phyloP scores from a whole-genome alignment of 345 rosid species.

The Salix udensis region DNA sequence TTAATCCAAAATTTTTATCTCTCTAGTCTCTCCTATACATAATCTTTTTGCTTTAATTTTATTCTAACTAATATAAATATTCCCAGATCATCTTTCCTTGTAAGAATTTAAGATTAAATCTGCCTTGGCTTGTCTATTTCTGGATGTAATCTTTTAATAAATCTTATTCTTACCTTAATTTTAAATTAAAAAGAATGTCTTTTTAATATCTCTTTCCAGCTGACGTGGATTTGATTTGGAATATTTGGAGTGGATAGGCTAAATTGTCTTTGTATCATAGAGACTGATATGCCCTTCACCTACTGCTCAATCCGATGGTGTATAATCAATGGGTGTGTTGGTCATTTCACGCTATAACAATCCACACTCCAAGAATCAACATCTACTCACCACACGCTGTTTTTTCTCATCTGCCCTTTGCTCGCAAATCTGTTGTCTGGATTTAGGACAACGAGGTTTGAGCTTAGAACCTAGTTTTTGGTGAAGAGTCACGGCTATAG shows the following conservation, averaged over 20 bases:
- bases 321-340: background rate
- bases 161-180: background rate
- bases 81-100: too few species aligned
- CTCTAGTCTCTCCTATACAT: too few species aligned
- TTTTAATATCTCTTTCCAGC: background rate
- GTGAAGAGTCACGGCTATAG: background rate
- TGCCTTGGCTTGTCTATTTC: too few species aligned
- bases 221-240: constrained; percentile 22
- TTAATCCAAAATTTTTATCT: too few species aligned
- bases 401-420: background rate
- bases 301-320: background rate
- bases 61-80: too few species aligned
- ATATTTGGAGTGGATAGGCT: constrained; percentile 10
- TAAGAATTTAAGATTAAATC: too few species aligned
- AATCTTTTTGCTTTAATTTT: too few species aligned
- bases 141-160: too few species aligned
- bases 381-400: background rate
- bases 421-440: background rate
- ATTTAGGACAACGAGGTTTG: background rate
- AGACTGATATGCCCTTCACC: constrained; percentile 1
- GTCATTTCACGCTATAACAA: background rate
- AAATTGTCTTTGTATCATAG: background rate
- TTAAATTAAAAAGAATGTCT: too few species aligned
- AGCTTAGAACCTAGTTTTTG: background rate
- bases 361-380: background rate